Conservation (phyloP, 176 grass and related monocot species). For the Bothriochloa decipiens region DNA sequence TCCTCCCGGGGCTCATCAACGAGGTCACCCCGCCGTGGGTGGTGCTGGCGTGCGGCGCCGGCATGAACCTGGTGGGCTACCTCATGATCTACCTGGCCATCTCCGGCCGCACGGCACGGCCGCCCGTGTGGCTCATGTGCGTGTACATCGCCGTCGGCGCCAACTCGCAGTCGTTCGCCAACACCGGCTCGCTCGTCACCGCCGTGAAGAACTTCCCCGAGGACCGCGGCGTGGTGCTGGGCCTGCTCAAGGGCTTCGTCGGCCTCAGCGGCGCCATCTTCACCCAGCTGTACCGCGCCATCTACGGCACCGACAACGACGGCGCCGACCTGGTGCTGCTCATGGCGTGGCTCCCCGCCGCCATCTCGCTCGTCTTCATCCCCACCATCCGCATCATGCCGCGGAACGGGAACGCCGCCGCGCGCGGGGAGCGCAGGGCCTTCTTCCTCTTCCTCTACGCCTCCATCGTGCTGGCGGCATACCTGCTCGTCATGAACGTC, state of each 20-base stretch:
- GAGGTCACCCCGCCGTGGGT: slow-evolving; percentile 69
- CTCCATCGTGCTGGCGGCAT: no score
- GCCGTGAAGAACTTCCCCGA: slow-evolving; percentile 86
- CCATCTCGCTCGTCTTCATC: slow-evolving; percentile 69
- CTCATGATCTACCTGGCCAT: slow-evolving; percentile 81
- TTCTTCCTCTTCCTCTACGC: no score
- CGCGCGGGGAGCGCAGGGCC: no score
- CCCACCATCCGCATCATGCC: slow-evolving; percentile 72
- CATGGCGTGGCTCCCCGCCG: slow-evolving; percentile 80
- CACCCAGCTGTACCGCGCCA: slow-evolving; percentile 76
- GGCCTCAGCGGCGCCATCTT: slow-evolving; percentile 83
- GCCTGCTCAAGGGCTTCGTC: slow-evolving; percentile 81
- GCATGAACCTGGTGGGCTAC: slow-evolving; percentile 76
- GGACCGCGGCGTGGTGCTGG: slow-evolving; percentile 72
- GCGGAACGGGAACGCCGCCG: neutral
- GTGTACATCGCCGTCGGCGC: slow-evolving; percentile 77
- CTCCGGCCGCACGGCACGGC: slow-evolving; percentile 40
- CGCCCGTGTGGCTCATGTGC: slow-evolving; percentile 71
- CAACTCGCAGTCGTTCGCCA: slow-evolving; percentile 89
- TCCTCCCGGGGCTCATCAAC: slow-evolving; percentile 64
- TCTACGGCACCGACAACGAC: slow-evolving; percentile 61
- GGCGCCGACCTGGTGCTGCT: slow-evolving; percentile 63
- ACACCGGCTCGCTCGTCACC: slow-evolving; percentile 80
- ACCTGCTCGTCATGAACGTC: no score
- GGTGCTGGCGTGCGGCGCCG: slow-evolving; percentile 59